These are phyloP conservation scores for Fusarium ambrosium DNA, from an alignment of 2,329 filamentous ascomycete genomes.

Conservation along the genomic window DNA sequence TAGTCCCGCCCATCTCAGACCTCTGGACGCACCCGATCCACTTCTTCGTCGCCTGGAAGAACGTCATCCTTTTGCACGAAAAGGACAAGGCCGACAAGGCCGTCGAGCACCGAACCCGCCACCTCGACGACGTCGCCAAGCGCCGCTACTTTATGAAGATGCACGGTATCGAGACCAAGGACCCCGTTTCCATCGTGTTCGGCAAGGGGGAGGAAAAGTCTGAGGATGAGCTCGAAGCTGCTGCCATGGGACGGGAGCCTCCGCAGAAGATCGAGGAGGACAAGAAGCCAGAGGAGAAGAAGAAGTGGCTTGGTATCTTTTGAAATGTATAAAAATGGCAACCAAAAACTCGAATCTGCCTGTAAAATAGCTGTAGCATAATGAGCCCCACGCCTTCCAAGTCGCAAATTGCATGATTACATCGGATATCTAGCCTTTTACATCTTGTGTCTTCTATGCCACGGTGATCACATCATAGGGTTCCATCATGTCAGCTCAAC, in stretches of 20 bases:
- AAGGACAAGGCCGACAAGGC: constrained; percentile 77
- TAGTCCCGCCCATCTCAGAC: constrained; percentile 79
- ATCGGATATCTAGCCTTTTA: constrained; percentile 27
- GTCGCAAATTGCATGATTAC: constrained; percentile 39
- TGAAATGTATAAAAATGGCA: constrained; percentile 53
- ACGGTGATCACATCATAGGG: not conserved
- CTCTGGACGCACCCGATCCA: constrained; percentile 78
- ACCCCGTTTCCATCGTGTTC: constrained; percentile 64
- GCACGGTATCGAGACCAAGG: constrained; percentile 80
- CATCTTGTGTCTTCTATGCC: constrained; percentile 16
- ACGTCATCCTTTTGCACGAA: constrained; percentile 83
- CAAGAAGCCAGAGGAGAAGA: constrained; percentile 58
- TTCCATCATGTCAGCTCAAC: constrained; percentile 72
- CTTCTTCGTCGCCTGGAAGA: constrained; percentile 73
- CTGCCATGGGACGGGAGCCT: constrained; percentile 54
- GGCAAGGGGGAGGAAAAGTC: constrained; percentile 54
- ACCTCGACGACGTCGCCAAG: constrained; percentile 89
- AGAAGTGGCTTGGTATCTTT: constrained; percentile 91
- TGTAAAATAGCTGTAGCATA: constrained; percentile 39
- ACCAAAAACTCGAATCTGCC: constrained; percentile 14
- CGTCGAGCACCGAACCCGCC: constrained; percentile 77
- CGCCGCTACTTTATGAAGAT: constrained; percentile 86
- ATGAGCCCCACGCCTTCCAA: constrained; percentile 22
- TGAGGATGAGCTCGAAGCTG: constrained; percentile 54
- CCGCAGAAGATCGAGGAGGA: constrained; percentile 44